Percentiles rank a stretch among this genome's conserved stretches.
These are phyloP conservation scores for Fusarium sp. DNA, from an alignment of 2,329 filamentous ascomycete species.

Conservation along the genomic window DNA sequence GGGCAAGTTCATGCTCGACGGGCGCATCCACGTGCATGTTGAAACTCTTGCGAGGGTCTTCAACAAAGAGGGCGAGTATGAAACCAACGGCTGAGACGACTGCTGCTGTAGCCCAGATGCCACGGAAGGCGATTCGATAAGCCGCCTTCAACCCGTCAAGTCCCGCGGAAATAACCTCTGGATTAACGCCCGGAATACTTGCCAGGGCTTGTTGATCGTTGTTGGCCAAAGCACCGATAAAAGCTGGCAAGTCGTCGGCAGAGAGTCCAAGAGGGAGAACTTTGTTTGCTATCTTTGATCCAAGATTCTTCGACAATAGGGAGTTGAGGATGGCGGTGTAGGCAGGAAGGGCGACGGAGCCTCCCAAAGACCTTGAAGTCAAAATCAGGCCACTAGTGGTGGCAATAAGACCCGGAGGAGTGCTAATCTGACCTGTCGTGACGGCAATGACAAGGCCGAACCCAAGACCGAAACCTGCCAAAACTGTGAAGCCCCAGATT, in stretches of 20 bases:
- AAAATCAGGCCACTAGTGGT: slow-evolving; percentile 52
- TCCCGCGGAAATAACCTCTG: slow-evolving; percentile 45
- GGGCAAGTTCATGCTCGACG: slow-evolving; percentile 47
- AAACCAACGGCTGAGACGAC: slow-evolving; percentile 46
- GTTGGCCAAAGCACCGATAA: slow-evolving; percentile 44
- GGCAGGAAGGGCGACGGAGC: slow-evolving; percentile 52
- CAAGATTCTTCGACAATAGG: slow-evolving; percentile 42
- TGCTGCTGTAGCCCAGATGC: slow-evolving; percentile 49
- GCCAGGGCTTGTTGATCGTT: slow-evolving; percentile 43
- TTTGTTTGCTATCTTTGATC: slow-evolving; percentile 47
- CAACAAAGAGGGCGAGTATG: slow-evolving; percentile 30
- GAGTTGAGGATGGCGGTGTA: slow-evolving; percentile 47
- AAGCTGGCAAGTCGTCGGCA: slow-evolving; percentile 28
- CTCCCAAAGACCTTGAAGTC: slow-evolving; percentile 51
- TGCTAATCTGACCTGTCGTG: slow-evolving; percentile 52
- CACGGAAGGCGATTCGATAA: slow-evolving; percentile 45
- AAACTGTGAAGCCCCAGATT: slow-evolving; percentile 52
- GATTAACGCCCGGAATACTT: slow-evolving; percentile 45
- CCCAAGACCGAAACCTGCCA: slow-evolving; percentile 50
- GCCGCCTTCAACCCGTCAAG: slow-evolving; percentile 42
- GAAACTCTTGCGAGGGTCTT: slow-evolving; percentile 51
- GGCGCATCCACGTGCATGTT: slow-evolving; percentile 53
- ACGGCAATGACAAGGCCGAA: slow-evolving; percentile 48
- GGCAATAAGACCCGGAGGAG: slow-evolving; percentile 51
- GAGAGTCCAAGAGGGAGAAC: slow-evolving; percentile 47